These are phyloP conservation scores for Ustilago esculenta DNA, from an alignment of 1,284 basidiomycete species.

Conservation along the genomic window DNA sequence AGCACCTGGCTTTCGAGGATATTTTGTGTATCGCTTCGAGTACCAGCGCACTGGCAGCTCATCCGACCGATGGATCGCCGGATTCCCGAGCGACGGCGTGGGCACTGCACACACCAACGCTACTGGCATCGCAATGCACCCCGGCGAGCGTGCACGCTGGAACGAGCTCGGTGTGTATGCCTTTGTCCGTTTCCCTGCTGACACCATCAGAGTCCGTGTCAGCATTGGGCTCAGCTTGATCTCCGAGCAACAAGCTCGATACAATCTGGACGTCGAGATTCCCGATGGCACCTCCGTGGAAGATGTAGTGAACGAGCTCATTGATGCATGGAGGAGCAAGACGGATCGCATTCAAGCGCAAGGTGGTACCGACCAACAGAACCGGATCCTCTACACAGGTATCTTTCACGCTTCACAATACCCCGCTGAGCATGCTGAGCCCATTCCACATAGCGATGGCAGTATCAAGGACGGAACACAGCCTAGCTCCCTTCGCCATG, in stretches of 20 bases:
- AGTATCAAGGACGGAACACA: background rate
- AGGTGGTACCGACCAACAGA: slow-evolving; percentile 72
- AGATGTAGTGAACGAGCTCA: slow-evolving; percentile 73
- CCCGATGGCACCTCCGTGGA: slow-evolving; percentile 72
- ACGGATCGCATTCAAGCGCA: slow-evolving; percentile 74
- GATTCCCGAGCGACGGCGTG: slow-evolving; percentile 9
- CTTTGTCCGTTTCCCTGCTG: slow-evolving; percentile 72
- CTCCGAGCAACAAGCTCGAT: slow-evolving; percentile 78
- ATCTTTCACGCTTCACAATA: slow-evolving; percentile 71
- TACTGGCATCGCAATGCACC: slow-evolving; percentile 70
- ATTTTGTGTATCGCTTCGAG: slow-evolving; percentile 80
- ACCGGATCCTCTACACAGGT: slow-evolving; percentile 71
- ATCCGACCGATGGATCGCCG: slow-evolving; percentile 7
- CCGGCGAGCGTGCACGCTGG: slow-evolving; percentile 33
- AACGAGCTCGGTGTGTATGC: slow-evolving; percentile 72
- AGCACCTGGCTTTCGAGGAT: slow-evolving; percentile 73
- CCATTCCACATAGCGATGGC: slow-evolving; percentile 57
- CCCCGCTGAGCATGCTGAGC: slow-evolving; percentile 79
- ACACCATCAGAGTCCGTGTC: slow-evolving; percentile 71
- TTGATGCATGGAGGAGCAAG: slow-evolving; percentile 78
- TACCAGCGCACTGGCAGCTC: slow-evolving; percentile 16
- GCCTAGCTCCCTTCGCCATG: background rate
- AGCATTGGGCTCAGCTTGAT: slow-evolving; percentile 82
- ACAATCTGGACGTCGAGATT: slow-evolving; percentile 72
- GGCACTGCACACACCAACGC: slow-evolving; percentile 61